These are phyloP conservation scores for Colletotrichum neosansevieriae DNA, from an alignment of 2,329 filamentous ascomycete species.

Conservation along the genomic window DNA sequence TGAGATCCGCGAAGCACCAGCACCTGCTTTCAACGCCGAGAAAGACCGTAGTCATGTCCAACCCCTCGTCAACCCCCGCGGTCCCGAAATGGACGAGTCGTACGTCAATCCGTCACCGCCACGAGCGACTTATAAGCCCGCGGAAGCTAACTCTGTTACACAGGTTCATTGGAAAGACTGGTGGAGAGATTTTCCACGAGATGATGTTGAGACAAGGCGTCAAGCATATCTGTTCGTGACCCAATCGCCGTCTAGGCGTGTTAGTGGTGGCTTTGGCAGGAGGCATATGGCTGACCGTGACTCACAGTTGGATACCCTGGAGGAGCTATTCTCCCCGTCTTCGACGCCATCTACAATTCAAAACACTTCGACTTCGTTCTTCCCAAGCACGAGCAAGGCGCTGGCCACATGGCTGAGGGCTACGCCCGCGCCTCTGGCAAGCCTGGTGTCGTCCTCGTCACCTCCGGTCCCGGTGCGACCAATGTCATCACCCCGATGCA, in stretches of 20 bases:
- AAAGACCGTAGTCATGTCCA: slow-evolving; percentile 72
- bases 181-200: slow-evolving; percentile 97
- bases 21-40: slow-evolving; percentile 69
- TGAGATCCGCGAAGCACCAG: slow-evolving; percentile 69
- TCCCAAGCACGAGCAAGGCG: slow-evolving; percentile 95
- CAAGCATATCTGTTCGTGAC: slow-evolving; percentile 89
- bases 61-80: slow-evolving; percentile 71
- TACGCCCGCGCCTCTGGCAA: slow-evolving; percentile 95
- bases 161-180: slow-evolving; percentile 93
- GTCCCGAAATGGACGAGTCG: slow-evolving; percentile 82
- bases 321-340: slow-evolving; percentile 96
- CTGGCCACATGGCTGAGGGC: slow-evolving; percentile 98
- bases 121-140: slow-evolving; percentile 33
- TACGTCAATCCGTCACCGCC: slow-evolving; percentile 59
- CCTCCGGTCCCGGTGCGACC: slow-evolving; percentile 94
- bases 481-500: slow-evolving; percentile 98
- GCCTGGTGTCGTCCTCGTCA: slow-evolving; percentile 95
- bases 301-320: slow-evolving; percentile 85
- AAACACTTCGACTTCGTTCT: slow-evolving; percentile 96
- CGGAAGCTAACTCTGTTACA: slow-evolving; percentile 26
- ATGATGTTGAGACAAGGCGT: slow-evolving; percentile 97
- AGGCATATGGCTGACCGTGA: slow-evolving; percentile 30
- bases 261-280: not conserved
- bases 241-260: not conserved
- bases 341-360: slow-evolving; percentile 99